Percentiles rank a stretch among this genome's conserved stretches.
These are phyloP conservation scores for Mercurialis annua DNA, from an alignment of 345 rosid genomes.

Conservation along the genomic window DNA sequence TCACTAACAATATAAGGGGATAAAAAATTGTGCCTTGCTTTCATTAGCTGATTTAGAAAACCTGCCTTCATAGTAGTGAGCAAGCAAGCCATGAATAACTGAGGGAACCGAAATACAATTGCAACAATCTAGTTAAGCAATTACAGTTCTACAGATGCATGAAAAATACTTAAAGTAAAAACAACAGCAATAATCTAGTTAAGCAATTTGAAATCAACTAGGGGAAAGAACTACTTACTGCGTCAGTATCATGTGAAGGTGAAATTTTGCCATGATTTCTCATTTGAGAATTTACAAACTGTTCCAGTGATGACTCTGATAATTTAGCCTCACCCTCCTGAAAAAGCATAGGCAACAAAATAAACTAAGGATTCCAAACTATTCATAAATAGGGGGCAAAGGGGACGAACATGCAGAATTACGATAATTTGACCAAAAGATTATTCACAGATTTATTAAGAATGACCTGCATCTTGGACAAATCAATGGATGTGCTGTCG, in stretches of 20 bases:
- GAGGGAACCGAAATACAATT: background rate
- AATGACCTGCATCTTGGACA: constrained; percentile 54
- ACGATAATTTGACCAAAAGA: background rate
- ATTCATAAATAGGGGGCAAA: background rate
- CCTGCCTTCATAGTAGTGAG: background rate
- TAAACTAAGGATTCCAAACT: constrained; percentile 10
- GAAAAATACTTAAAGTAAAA: too few species aligned
- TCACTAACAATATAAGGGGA: background rate
- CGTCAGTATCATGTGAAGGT: constrained; percentile 18
- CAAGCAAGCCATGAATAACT: background rate
- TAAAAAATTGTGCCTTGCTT: background rate
- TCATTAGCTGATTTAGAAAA: background rate
- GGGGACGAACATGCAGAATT: background rate
- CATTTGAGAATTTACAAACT: constrained; percentile 24
- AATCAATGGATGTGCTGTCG: constrained; percentile 35
- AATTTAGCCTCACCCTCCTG: constrained; percentile 37
- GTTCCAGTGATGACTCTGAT: constrained; percentile 31
- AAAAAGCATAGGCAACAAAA: background rate
- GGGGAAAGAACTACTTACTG: constrained; percentile 28
- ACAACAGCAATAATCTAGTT: too few species aligned
- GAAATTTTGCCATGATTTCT: constrained; percentile 26
- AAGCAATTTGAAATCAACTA: background rate
- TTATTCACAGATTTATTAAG: constrained; percentile 3
- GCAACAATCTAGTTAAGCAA: constrained; percentile 6
- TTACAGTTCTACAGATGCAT: background rate